Evolutionary conservation across 495 filamentous ascomycete species (phyloP).

Genomic region (Aspergillus bridgeri): DNA sequence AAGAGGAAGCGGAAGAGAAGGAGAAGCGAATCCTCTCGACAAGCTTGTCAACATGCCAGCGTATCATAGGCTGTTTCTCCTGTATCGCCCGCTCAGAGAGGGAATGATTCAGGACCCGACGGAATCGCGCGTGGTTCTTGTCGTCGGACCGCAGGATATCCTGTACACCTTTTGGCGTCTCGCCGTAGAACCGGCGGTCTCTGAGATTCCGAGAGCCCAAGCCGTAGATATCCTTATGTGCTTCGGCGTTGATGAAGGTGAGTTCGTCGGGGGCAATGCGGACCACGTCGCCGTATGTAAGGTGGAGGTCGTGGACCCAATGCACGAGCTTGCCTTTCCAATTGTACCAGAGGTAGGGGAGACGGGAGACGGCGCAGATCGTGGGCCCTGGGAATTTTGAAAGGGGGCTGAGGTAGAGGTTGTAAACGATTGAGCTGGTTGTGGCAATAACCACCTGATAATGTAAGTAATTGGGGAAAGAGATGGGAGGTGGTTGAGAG

Average conservation of each 20-base stretch:
- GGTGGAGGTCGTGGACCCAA: conserved; percentile 20
- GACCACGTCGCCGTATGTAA: conserved; percentile 42
- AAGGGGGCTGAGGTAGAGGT: conserved; percentile 45
- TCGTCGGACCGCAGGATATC: conserved; percentile 12
- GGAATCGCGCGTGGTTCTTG: conserved; percentile 30
- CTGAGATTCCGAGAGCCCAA: conserved; percentile 20
- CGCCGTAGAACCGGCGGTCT: conserved; percentile 13
- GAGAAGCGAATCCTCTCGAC: conserved; percentile 1
- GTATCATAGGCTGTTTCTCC: conserved; percentile 32
- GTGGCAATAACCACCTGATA: too few relatives aligned
- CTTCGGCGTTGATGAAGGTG: conserved; percentile 45
- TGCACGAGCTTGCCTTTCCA: conserved; percentile 5
- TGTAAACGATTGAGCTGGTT: conserved; percentile 26
- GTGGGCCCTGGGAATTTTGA: conserved; percentile 41
- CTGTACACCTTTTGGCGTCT: conserved; percentile 32
- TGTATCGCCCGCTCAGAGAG: conserved; percentile 49
- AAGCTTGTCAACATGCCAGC: conserved; percentile 17
- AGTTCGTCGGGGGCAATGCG: conserved; percentile 53
- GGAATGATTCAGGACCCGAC: conserved; percentile 43
- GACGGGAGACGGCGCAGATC: conserved; percentile 34
- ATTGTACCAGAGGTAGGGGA: conserved; percentile 16
- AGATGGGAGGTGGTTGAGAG: too few relatives aligned
- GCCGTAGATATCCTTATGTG: conserved; percentile 57
- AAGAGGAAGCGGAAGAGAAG: not conserved
- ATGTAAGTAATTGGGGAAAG: too few relatives aligned